phyloP scores from a whole-genome alignment of 192 early-diverging fungal genomes.

The Backusella macrospora region DNA sequence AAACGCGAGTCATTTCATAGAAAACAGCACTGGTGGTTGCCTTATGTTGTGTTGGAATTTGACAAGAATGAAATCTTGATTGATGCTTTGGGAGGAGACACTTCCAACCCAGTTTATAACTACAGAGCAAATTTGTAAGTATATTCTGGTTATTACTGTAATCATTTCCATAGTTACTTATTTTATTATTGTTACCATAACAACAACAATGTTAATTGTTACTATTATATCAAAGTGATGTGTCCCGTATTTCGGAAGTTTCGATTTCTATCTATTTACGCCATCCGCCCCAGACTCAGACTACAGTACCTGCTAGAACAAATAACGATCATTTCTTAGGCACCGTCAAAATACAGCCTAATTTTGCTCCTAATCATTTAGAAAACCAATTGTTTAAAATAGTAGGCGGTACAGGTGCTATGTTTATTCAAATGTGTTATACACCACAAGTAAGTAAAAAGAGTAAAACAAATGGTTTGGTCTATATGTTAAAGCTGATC shows the following conservation, averaged over 20 bases:
- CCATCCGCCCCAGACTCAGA: slow-evolving; percentile 45
- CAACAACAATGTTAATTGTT: background rate
- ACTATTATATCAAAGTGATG: slow-evolving; percentile 49
- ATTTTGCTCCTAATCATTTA: slow-evolving; percentile 46
- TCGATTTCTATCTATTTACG: slow-evolving; percentile 64
- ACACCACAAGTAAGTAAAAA: slow-evolving; percentile 61
- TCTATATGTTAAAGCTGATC: background rate
- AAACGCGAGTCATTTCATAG: slow-evolving; percentile 59
- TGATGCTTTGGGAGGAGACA: slow-evolving; percentile 75
- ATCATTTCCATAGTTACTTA: no score
- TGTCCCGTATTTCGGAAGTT: slow-evolving; percentile 61
- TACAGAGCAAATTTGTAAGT: slow-evolving; percentile 78
- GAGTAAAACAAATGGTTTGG: background rate
- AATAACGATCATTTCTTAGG: slow-evolving; percentile 61
- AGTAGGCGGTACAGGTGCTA: slow-evolving; percentile 64
- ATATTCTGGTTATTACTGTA: background rate
- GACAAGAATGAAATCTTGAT: slow-evolving; percentile 94
- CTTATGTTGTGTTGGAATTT: slow-evolving; percentile 92
- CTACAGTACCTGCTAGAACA: slow-evolving; percentile 40
- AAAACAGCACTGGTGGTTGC: slow-evolving; percentile 64
- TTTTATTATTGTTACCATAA: background rate
- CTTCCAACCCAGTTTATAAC: slow-evolving; percentile 77
- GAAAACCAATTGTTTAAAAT: slow-evolving; percentile 38
- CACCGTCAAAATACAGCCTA: slow-evolving; percentile 55
- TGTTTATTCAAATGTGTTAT: slow-evolving; percentile 75